These are phyloP conservation scores for Fusarium sp. DNA, from an alignment of 2,329 filamentous ascomycete species.

Conservation along the genomic window DNA sequence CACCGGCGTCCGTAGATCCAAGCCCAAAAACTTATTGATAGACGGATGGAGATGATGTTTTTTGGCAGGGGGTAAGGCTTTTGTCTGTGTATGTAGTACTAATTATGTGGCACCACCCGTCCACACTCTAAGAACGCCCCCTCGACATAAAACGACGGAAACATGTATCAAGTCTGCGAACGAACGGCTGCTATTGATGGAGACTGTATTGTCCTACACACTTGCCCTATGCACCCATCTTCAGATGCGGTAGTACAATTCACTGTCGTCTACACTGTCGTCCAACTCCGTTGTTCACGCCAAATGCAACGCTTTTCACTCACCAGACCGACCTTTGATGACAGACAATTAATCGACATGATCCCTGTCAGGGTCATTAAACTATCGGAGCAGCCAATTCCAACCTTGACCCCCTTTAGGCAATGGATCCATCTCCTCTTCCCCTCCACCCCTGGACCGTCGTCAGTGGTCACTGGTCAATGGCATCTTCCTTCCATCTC, in stretches of 20 bases:
- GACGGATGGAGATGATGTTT: slow-evolving; percentile 15
- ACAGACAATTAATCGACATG: slow-evolving; percentile 21
- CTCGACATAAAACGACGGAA: slow-evolving; percentile 9
- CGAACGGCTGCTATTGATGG: slow-evolving; percentile 17
- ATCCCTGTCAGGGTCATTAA: slow-evolving; percentile 52
- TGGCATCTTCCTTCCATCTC: slow-evolving; percentile 6
- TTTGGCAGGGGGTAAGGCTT: too few species aligned
- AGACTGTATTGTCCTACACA: slow-evolving; percentile 1
- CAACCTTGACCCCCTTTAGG: slow-evolving; percentile 50
- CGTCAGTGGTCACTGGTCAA: slow-evolving; percentile 6
- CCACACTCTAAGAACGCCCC: background rate
- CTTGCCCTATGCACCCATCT: background rate
- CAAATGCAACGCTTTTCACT: background rate
- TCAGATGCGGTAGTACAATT: background rate
- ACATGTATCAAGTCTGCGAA: background rate
- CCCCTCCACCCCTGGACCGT: slow-evolving; percentile 25
- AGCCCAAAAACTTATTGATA: slow-evolving; percentile 24
- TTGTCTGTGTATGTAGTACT: slow-evolving; percentile 1
- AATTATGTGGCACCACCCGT: background rate
- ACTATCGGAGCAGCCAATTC: slow-evolving; percentile 54
- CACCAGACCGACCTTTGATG: background rate
- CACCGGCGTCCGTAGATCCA: slow-evolving; percentile 24
- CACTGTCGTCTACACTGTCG: too few species aligned
- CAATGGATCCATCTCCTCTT: slow-evolving; percentile 39
- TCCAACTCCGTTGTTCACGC: too few species aligned